Evolutionary conservation across 179 eudicot genomes (phyloP).

Genomic region (Heliamphora pulchella): DNA sequence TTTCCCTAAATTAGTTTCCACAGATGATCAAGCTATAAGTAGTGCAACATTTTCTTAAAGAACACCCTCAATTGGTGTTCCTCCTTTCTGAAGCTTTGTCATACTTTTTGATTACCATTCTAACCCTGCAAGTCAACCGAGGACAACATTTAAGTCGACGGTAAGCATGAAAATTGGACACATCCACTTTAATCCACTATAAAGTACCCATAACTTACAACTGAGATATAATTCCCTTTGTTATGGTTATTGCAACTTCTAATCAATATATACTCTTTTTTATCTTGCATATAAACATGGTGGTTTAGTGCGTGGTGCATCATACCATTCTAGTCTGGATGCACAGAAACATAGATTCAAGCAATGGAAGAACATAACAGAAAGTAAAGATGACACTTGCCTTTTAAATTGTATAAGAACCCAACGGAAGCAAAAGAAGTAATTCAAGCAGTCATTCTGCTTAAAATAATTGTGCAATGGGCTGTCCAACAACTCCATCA

Average conservation of each 20-base stretch:
- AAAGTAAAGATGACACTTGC: conserved; percentile 29
- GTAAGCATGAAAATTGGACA: too few species aligned
- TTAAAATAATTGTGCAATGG: conserved; percentile 74
- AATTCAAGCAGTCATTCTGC: conserved; percentile 86
- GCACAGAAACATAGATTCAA: background rate
- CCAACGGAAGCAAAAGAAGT: conserved; percentile 98
- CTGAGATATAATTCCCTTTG: background rate
- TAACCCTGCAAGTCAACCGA: background rate
- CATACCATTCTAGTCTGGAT: background rate
- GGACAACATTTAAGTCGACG: background rate
- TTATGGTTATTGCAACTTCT: background rate
- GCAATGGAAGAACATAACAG: background rate
- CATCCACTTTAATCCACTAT: background rate
- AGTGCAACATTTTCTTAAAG: background rate
- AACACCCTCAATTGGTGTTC: too few species aligned
- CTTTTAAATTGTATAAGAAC: conserved; percentile 89
- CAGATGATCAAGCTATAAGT: background rate
- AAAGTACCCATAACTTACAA: background rate
- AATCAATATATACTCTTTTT: background rate
- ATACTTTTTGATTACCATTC: too few species aligned
- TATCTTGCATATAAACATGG: background rate
- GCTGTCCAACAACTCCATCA: conserved; percentile 78
- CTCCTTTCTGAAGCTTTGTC: too few species aligned
- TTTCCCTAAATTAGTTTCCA: background rate
- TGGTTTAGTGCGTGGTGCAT: background rate